Evolutionary conservation across 768 basidiomycete genomes (phyloP).

Genomic region (Collybia sp.): DNA sequence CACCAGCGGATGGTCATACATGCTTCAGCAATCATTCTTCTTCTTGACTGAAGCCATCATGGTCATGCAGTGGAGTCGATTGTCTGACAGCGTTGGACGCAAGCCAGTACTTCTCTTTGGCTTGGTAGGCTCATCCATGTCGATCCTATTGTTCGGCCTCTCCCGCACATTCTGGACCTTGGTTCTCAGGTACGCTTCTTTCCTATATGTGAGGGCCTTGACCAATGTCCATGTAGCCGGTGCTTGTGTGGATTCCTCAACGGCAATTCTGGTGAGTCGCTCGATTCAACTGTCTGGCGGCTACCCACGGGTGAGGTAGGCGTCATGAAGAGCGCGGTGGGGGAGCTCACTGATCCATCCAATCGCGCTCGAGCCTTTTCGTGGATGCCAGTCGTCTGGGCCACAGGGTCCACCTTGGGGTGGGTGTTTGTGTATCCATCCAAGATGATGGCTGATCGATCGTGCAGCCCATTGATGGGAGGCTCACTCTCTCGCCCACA

Average conservation of each 20-base stretch:
- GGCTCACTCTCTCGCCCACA: constrained; percentile 35
- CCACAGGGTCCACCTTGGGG: constrained; percentile 15
- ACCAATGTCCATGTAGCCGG: constrained; percentile 11
- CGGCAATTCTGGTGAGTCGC: constrained; percentile 44
- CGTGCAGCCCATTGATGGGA: constrained; percentile 2
- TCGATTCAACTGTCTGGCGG: not conserved
- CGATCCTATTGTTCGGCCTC: constrained; percentile 4
- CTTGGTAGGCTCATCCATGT: constrained; percentile 11
- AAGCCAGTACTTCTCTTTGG: constrained; percentile 22
- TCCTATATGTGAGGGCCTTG: not conserved
- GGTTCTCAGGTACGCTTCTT: constrained; percentile 13
- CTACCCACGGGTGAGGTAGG: constrained; percentile 12
- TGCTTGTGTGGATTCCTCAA: constrained; percentile 56
- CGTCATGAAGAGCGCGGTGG: constrained; percentile 50
- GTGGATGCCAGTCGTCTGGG: constrained; percentile 13
- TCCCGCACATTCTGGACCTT: constrained; percentile 8
- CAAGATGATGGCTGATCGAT: not conserved
- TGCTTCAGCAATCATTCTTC: constrained; percentile 18
- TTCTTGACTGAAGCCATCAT: constrained; percentile 17
- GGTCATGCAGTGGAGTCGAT: constrained; percentile 21
- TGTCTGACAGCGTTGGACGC: constrained; percentile 24
- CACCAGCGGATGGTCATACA: not conserved
- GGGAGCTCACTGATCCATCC: constrained; percentile 40
- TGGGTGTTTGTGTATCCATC: constrained; percentile 23
- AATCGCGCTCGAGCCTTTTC: constrained; percentile 21